These are phyloP conservation scores for Aspergillus floridensis DNA, from an alignment of 2,329 filamentous ascomycete genomes.

Conservation along the genomic window DNA sequence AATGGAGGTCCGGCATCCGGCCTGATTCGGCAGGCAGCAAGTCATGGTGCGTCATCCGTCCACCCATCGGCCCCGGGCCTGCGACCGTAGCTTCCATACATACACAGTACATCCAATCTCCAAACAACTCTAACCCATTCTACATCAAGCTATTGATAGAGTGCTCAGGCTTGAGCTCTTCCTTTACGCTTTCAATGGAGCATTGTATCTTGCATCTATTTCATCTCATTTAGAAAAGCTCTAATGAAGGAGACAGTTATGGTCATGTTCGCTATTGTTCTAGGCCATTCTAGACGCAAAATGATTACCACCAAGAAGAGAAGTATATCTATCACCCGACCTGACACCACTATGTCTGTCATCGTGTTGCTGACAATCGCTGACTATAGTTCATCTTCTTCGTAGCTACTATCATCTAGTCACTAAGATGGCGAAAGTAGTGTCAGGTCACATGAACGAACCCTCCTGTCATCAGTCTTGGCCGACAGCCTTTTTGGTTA, in stretches of 20 bases:
- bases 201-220: too few species aligned
- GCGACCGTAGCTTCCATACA: not conserved
- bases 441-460: not conserved
- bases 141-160: not conserved
- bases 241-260: not conserved
- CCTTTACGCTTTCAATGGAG: not conserved
- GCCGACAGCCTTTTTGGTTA: not conserved
- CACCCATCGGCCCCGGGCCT: not conserved
- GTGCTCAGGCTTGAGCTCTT: not conserved
- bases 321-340: not conserved
- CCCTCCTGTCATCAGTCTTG: not conserved
- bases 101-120: too few species aligned
- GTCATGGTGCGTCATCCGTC: conserved; percentile 13
- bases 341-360: not conserved
- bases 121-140: not conserved
- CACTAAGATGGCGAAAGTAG: too few species aligned
- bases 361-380: not conserved
- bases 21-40: conserved; percentile 11
- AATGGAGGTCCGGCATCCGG: conserved; percentile 8
- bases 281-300: not conserved
- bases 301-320: too few species aligned
- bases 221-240: too few species aligned
- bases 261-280: not conserved
- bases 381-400: too few species aligned
- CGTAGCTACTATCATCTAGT: too few species aligned